A percentile compares a stretch with the other conserved stretches of the same genome.
Evolutionary conservation across 1,284 basidiomycete species (phyloP).

Genomic region (Sanguinoderma infundibulare): DNA sequence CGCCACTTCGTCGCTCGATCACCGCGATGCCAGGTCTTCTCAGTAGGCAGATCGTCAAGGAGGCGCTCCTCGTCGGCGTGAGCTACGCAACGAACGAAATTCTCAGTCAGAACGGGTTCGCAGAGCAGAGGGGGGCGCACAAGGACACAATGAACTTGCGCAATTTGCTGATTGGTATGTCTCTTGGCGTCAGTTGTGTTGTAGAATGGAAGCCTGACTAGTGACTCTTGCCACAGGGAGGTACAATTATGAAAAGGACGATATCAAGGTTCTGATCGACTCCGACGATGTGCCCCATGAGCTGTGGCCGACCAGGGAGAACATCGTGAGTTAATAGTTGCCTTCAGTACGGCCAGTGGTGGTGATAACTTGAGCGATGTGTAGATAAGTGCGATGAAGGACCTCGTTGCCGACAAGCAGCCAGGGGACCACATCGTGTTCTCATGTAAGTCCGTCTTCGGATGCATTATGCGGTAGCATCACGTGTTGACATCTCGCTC

Average conservation of each 20-base stretch:
- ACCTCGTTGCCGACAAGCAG: constrained; percentile 22
- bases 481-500: not conserved
- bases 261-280: constrained; percentile 26
- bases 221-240: not conserved
- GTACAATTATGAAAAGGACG: constrained; percentile 18
- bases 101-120: not conserved
- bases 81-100: not conserved
- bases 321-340: constrained; percentile 19
- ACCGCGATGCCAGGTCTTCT: not conserved
- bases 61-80: constrained; percentile 13
- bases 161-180: constrained; percentile 14
- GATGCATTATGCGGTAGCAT: not conserved
- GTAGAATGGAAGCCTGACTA: not conserved
- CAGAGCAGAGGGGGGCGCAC: constrained; percentile 14
- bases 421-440: constrained; percentile 29
- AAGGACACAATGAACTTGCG: constrained; percentile 13
- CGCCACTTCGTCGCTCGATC: not conserved
- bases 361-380: not conserved
- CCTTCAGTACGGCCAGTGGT: not conserved
- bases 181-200: not conserved
- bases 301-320: constrained; percentile 22
- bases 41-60: not conserved
- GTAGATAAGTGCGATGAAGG: constrained; percentile 24
- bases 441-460: constrained; percentile 23
- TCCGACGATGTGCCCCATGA: not conserved